Base-by-base conservation (phyloP, 768 basidiomycete genomes). In the Suillus tomentosus region DNA sequence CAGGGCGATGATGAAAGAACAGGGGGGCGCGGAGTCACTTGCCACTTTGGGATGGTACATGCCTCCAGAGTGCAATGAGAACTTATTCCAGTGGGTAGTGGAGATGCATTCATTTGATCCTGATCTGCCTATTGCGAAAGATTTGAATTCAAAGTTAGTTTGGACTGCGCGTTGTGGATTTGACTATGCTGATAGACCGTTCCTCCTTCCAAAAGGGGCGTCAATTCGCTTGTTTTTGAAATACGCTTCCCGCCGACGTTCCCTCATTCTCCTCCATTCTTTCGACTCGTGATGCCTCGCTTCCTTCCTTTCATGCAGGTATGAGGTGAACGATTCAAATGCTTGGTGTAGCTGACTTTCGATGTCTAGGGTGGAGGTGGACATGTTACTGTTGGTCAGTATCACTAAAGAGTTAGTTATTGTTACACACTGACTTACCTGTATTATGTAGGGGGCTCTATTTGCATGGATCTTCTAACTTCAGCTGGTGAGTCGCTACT, bases 381-480 rank as follows among this genome's bases (percentile, higher is more conserved):
- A 0, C 86, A 89, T 74, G 78, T 91, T 48, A 89, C 88, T 22
- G 83, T 81, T 67, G 88, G 86, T 83, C 65, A 34, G 76, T 68
- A 31, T 39, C 37, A 42, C 59, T 15, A 17, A 2, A 56, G 27
- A 53, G 3, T 10, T 9, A 17, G 6, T 31, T 0, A 6, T 58
- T 19, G 17, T 27, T 42, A 24, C 17, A 19, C 15, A 19, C 17
- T 0, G 39, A 3, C 11, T 42, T 10, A 60, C 22, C 9, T 24
- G 24, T 57, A 64, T 59, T 50, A 58, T 7, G 40, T 65, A 85
- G 87, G 88, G 13, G 89, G 89, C 2, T 88, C 87, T 4, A 89
- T 91, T 57, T 91, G 89, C 68, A 89, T 91, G 88, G 89, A 90
- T 71, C 76, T 89, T 8, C 74, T 90, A 58, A 88, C 87, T 2